These are phyloP conservation scores for Typha latifolia DNA, from an alignment of 176 grass and related monocot genomes.

Conservation along the genomic window DNA sequence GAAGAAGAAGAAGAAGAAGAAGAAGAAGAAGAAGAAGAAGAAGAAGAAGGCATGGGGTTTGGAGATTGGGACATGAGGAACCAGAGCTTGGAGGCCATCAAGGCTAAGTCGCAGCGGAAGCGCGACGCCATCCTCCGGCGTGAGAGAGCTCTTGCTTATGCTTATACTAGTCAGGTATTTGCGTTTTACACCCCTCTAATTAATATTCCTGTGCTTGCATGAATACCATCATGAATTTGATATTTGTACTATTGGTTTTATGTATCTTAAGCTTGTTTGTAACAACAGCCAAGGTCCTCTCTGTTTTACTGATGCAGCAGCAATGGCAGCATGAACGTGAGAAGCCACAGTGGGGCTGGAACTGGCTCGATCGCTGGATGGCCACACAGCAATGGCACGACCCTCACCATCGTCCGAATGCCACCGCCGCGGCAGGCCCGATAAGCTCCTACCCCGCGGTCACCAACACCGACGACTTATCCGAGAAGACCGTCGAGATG, in stretches of 20 bases:
- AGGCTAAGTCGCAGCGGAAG: constrained; percentile 26
- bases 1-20: neutral
- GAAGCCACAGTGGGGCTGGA: constrained; percentile 42
- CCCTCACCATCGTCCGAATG: neutral
- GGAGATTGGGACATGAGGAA: constrained; percentile 40
- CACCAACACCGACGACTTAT: constrained; percentile 27
- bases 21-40: constrained; percentile 12
- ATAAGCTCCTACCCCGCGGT: constrained; percentile 10
- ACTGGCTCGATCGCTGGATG: constrained; percentile 51
- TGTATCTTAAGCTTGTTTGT: neutral
- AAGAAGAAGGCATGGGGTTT: neutral
- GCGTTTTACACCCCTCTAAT: neutral
- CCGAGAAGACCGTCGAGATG: constrained; percentile 79
- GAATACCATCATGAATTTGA: too few species aligned
- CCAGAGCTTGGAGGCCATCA: constrained; percentile 36
- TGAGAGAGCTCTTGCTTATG: constrained; percentile 48
- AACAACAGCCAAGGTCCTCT: neutral
- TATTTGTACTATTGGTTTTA: too few species aligned
- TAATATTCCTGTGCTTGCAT: too few species aligned
- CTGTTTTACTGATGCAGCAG: constrained; percentile 8
- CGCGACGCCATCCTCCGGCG: constrained; percentile 39
- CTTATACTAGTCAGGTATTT: constrained; percentile 32
- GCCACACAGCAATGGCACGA: constrained; percentile 8
- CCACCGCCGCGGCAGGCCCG: constrained; percentile 16
- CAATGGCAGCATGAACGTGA: constrained; percentile 29